Conservation (phyloP, 2,329 filamentous ascomycete genomes). For the Penicillium freii region DNA sequence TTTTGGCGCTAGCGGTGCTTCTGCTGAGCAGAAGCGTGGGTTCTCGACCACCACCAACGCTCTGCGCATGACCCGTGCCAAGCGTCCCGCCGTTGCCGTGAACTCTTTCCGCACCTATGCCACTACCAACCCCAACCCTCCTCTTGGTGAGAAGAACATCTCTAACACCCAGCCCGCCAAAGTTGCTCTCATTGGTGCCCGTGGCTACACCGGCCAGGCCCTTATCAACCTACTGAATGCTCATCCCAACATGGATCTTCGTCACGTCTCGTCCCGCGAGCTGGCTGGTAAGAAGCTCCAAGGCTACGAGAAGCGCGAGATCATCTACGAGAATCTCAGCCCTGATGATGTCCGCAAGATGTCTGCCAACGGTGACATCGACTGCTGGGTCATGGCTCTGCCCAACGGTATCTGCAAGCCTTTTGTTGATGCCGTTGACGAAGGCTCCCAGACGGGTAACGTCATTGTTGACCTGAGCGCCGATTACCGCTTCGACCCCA, state of each 20-base stretch:
- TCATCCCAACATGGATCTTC: conserved; percentile 86
- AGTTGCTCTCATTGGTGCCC: conserved; percentile 83
- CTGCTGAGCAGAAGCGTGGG: conserved; percentile 60
- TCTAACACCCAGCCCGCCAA: conserved; percentile 76
- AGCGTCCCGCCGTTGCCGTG: conserved; percentile 30
- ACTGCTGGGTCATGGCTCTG: conserved; percentile 97
- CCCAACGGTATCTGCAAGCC: conserved; percentile 94
- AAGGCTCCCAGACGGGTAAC: conserved; percentile 64
- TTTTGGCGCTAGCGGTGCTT: conserved; percentile 47
- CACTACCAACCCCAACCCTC: conserved; percentile 76
- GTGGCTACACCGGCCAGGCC: conserved; percentile 91
- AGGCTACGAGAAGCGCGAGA: conserved; percentile 86
- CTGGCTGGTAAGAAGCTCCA: conserved; percentile 80
- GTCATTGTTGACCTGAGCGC: conserved; percentile 93
- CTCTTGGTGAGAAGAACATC: conserved; percentile 81
- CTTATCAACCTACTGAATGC: conserved; percentile 82
- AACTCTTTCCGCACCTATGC: conserved; percentile 41
- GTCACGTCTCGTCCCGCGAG: conserved; percentile 90
- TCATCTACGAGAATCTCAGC: conserved; percentile 86
- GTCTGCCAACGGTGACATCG: conserved; percentile 78
- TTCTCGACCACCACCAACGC: conserved; percentile 61
- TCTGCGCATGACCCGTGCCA: conserved; percentile 37
- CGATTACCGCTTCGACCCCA: conserved; percentile 84
- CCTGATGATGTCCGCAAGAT: conserved; percentile 83
- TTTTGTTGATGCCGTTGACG: conserved; percentile 83